Evolutionary conservation across 441 rosid species (phyloP).

Genomic region (Codiaeum variegatum): DNA sequence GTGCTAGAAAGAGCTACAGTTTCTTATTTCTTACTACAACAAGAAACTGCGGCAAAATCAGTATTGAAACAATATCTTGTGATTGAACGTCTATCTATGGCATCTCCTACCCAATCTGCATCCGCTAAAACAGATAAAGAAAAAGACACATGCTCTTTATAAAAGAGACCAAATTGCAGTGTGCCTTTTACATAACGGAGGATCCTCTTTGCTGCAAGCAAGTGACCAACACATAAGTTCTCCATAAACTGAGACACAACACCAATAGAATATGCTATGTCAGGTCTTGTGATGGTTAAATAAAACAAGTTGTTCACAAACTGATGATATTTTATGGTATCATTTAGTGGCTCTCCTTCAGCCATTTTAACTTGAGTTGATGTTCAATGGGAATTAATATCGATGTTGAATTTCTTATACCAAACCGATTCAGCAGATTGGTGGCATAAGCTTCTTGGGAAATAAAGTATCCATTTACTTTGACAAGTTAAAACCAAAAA

Average conservation of each 20-base stretch:
- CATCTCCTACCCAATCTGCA: slow-evolving; percentile 1
- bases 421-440: background rate
- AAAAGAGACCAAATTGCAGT: background rate
- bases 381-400: background rate
- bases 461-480: background rate
- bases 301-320: background rate
- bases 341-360: background rate
- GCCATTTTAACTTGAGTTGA: background rate
- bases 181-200: background rate
- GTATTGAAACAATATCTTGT: slow-evolving; percentile 1
- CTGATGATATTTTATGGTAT: background rate
- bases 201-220: background rate
- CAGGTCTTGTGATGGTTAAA: background rate
- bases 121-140: background rate
- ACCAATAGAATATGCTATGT: background rate
- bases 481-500: background rate
- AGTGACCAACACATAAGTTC: background rate
- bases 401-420: background rate
- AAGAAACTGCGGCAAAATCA: background rate
- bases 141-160: background rate
- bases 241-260: background rate
- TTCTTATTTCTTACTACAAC: background rate
- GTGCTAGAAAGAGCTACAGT: no score
- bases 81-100: background rate
- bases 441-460: background rate